Percentiles rank a stretch among this genome's conserved stretches.
Conservation (phyloP, 768 basidiomycete species). For the Trametes cubensis region DNA sequence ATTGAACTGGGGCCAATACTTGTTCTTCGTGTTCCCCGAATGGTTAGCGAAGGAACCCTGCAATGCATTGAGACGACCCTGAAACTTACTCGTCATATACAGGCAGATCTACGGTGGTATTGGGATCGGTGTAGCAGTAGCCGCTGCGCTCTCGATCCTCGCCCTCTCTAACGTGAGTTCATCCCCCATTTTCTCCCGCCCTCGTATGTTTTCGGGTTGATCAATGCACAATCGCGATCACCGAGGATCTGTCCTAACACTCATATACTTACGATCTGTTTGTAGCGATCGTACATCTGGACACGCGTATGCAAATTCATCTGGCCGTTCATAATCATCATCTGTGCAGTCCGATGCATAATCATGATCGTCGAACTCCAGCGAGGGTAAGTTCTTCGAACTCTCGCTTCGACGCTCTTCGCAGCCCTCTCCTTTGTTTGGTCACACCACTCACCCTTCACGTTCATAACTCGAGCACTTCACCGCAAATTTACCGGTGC, state of each 20-base stretch:
- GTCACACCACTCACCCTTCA: constrained; percentile 18
- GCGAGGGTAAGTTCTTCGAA: constrained; percentile 55
- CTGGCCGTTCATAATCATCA: constrained; percentile 73
- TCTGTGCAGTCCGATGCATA: constrained; percentile 63
- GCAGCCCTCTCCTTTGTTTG: constrained; percentile 14
- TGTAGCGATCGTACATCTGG: constrained; percentile 71
- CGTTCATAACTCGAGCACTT: constrained; percentile 15
- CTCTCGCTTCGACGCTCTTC: constrained; percentile 17
- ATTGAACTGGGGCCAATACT: constrained; percentile 59
- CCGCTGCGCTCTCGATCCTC: constrained; percentile 55
- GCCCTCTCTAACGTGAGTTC: constrained; percentile 65
- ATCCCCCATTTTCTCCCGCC: constrained; percentile 6
- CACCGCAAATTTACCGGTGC: constrained; percentile 11
- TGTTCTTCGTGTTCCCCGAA: constrained; percentile 69
- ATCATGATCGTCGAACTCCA: constrained; percentile 75
- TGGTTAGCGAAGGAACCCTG: constrained; percentile 44
- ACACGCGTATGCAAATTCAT: constrained; percentile 62
- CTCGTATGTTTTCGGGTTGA: background rate
- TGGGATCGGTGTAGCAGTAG: constrained; percentile 52
- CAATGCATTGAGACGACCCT: background rate
- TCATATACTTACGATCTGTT: constrained; percentile 7
- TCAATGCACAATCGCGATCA: background rate
- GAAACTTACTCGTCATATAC: background rate
- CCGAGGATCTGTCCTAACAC: background rate
- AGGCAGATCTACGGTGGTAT: constrained; percentile 76